Conservation (phyloP, 768 basidiomycete species). For the Porphyrellus cyaneotinctus region DNA sequence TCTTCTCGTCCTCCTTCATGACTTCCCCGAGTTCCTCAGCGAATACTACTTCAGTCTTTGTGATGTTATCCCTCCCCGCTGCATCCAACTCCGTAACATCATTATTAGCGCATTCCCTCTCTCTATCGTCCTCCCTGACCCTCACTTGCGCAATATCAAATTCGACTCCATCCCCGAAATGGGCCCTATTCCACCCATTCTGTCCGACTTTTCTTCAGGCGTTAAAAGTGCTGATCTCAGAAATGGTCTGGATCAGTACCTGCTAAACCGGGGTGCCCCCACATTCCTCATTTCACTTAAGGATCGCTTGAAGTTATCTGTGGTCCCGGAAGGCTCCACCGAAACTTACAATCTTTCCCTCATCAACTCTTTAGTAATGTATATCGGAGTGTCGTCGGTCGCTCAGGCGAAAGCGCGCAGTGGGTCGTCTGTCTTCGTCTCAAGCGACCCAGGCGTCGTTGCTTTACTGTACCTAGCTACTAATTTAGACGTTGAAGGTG, state of each 20-base stretch:
- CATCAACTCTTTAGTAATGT: slow-evolving; percentile 93
- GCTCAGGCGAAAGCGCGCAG: slow-evolving; percentile 84
- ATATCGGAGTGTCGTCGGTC: slow-evolving; percentile 90
- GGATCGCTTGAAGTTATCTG: slow-evolving; percentile 62
- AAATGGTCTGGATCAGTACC: slow-evolving; percentile 76
- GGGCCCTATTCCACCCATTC: slow-evolving; percentile 86
- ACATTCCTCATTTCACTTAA: slow-evolving; percentile 75
- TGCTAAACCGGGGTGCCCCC: slow-evolving; percentile 69
- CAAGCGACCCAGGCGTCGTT: slow-evolving; percentile 80
- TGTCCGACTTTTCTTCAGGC: slow-evolving; percentile 85
- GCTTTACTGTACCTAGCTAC: slow-evolving; percentile 78
- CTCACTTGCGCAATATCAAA: slow-evolving; percentile 69
- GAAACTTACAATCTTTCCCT: slow-evolving; percentile 84
- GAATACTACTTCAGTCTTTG: slow-evolving; percentile 96
- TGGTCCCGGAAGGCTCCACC: slow-evolving; percentile 40
- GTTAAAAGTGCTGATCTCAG: slow-evolving; percentile 80
- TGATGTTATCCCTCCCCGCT: slow-evolving; percentile 87
- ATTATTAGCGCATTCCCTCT: slow-evolving; percentile 94
- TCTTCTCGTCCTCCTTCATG: slow-evolving; percentile 92
- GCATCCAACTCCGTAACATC: slow-evolving; percentile 95
- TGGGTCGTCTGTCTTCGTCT: slow-evolving; percentile 75
- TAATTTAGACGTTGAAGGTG: slow-evolving; percentile 89
- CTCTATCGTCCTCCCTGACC: slow-evolving; percentile 76
- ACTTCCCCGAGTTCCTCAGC: slow-evolving; percentile 97
- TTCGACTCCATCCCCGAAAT: slow-evolving; percentile 82